Evolutionary conservation across 345 rosid genomes (phyloP).

Genomic region (Anastatica hierochuntica): DNA sequence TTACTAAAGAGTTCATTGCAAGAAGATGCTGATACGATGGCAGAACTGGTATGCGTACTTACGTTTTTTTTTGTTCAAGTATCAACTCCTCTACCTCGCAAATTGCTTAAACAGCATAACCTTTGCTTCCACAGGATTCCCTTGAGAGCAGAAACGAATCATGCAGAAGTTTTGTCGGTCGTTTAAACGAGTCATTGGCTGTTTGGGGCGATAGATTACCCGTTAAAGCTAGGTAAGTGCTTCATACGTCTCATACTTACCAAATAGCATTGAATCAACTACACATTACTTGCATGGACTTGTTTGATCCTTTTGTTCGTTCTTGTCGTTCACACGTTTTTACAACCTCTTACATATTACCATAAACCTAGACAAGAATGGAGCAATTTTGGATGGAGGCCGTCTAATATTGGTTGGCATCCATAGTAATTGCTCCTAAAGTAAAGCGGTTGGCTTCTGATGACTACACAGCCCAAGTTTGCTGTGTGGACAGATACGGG

Average conservation of each 20-base stretch:
- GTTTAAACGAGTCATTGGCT: slow-evolving; percentile 55
- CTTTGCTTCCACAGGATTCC: slow-evolving; percentile 49
- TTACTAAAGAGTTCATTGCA: slow-evolving; percentile 48
- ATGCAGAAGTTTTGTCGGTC: slow-evolving; percentile 49
- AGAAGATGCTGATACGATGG: slow-evolving; percentile 40
- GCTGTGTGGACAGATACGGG: slow-evolving; percentile 85
- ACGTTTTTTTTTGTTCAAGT: no score
- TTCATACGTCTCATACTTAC: neutral
- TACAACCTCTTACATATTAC: no score
- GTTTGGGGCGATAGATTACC: slow-evolving; percentile 63
- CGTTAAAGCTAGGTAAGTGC: slow-evolving; percentile 62
- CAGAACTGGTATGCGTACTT: slow-evolving; percentile 53
- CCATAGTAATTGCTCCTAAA: slow-evolving; percentile 72
- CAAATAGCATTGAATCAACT: neutral
- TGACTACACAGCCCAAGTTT: slow-evolving; percentile 55
- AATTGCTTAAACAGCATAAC: neutral
- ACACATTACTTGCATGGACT: no score
- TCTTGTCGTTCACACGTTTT: no score
- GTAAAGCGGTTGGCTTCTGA: slow-evolving; percentile 52
- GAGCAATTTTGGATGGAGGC: slow-evolving; percentile 38
- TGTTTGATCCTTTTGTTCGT: no score
- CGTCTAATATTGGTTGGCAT: slow-evolving; percentile 49
- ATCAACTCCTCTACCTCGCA: no score
- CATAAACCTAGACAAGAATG: no score
- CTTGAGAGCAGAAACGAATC: slow-evolving; percentile 54